Percentiles rank a stretch among this genome's conserved stretches.
Evolutionary conservation across 2,329 filamentous ascomycete species (phyloP).

Genomic region (Botrytis medusae): DNA sequence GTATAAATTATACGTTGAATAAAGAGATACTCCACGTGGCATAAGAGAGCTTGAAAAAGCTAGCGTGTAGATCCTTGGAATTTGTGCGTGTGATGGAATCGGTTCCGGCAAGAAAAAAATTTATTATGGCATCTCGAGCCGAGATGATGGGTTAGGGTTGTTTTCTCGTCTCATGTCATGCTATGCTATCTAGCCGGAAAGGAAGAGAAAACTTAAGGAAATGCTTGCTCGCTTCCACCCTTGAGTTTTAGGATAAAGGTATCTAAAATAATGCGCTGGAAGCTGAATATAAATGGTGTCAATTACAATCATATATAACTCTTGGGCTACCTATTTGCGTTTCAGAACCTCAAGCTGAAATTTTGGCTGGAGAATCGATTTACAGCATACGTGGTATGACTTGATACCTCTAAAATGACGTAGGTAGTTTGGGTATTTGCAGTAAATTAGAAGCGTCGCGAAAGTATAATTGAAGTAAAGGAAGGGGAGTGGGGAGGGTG

Average conservation of each 20-base stretch:
- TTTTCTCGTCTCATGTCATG: not conserved
- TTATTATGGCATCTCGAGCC: not conserved
- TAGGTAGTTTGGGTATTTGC: not conserved
- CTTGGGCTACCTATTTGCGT: not conserved
- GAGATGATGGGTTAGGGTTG: not conserved
- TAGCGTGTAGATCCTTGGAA: not conserved
- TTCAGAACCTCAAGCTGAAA: not conserved
- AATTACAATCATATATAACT: not conserved
- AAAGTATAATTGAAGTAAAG: not conserved
- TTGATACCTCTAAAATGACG: not conserved
- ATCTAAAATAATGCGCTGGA: not conserved
- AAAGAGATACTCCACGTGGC: not conserved
- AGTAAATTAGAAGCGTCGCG: not conserved
- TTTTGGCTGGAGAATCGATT: not conserved
- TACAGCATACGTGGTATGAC: not conserved
- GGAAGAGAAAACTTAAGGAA: not conserved
- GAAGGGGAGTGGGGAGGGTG: not conserved
- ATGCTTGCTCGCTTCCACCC: not conserved
- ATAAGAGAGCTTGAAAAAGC: not conserved
- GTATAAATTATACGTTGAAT: not conserved
- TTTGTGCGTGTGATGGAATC: not conserved
- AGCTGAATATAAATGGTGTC: accelerated
- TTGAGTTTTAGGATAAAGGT: not conserved
- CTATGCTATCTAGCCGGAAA: not conserved
- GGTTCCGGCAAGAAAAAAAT: not conserved